Evolutionary conservation across 2,329 filamentous ascomycete species (phyloP), one percentile per base, ranked within the genome.

Genomic region (Colletotrichum sojae): DNA sequence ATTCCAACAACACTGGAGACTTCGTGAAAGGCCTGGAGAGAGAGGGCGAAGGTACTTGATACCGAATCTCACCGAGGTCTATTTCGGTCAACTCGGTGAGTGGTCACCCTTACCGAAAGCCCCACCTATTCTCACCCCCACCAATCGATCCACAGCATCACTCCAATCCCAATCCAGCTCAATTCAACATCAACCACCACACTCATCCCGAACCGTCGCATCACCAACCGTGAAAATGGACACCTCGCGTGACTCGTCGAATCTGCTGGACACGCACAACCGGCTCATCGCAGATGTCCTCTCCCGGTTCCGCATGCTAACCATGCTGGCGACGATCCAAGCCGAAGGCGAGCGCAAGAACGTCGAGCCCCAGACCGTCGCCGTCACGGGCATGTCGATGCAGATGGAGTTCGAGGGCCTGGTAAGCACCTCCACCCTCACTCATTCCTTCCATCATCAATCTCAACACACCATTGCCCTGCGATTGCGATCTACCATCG

Each of bases 341-440:
- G 81, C 80, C 18, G 78, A 81, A 25, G 79, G 76, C 55, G 81
- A 82, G 64, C 61, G 64, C 40, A 68, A 67, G 46, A 81, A 78
- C 63, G 78, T 79, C 67, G 81, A 80, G 63, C 81, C 82, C 0
- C 79, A 83, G 60, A 77, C 80, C 69, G 80, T 83, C 66, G 80
- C 82, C 57, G 82, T 83, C 36, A 77, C 79, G 5, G 80, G 81
- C 51, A 80, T 84, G 36, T 81, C 81, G 45, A 83, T 83, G 77
- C 81, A 82, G 74, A 80, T 82, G 73, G 82, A 84, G 60, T 84
- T 84, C 57, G 82, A 84, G 63, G 80, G 80, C 3, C 73, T 84
- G 16, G 82, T 83, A 67, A 12, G 60, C 18, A 1, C 2, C 43
- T 16, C 5, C 22, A 10, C 20, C 4, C 22, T 20, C 25, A 13